A percentile compares a stretch with the other conserved stretches of the same genome.
Conservation (phyloP, 345 rosid species). For the Pugionium cornutum region DNA sequence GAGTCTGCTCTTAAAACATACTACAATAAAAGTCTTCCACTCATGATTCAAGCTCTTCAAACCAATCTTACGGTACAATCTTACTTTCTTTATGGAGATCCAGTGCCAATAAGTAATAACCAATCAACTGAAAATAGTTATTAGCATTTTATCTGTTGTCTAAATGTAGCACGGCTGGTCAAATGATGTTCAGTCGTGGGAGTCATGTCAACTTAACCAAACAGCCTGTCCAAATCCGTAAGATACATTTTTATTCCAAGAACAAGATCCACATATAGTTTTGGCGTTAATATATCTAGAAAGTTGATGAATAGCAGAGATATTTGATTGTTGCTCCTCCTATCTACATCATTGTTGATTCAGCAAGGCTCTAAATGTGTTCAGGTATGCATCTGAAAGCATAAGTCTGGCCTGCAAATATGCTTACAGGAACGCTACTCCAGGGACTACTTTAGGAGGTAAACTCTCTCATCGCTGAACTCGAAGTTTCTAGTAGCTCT, state of each 20-base stretch:
- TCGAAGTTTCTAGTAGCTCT: not conserved
- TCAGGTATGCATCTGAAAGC: constrained; percentile 92
- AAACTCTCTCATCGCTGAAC: constrained; percentile 12
- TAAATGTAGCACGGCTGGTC: constrained; percentile 59
- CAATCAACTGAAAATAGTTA: not conserved
- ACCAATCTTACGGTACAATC: constrained; percentile 62
- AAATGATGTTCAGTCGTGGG: constrained; percentile 62
- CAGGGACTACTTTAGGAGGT: constrained; percentile 89
- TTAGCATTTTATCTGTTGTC: constrained; percentile 1
- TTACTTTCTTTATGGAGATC: constrained; percentile 15
- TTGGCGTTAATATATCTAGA: no score
- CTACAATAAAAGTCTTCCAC: constrained; percentile 62
- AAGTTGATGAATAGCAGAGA: no score
- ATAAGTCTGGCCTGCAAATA: constrained; percentile 78
- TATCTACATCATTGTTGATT: constrained; percentile 5
- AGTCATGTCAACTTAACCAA: constrained; percentile 52
- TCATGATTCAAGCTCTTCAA: constrained; percentile 68
- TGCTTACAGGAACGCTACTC: constrained; percentile 84
- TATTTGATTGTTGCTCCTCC: not conserved
- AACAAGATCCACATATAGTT: not conserved
- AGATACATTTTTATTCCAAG: constrained; percentile 8
- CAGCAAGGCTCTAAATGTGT: constrained; percentile 10
- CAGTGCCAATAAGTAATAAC: not conserved
- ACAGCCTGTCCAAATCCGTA: constrained; percentile 85
- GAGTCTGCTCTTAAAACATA: constrained; percentile 80